Evolutionary conservation across 371 early-diverging fungal species (phyloP).

Genomic region (Haplosporangium sp.): DNA sequence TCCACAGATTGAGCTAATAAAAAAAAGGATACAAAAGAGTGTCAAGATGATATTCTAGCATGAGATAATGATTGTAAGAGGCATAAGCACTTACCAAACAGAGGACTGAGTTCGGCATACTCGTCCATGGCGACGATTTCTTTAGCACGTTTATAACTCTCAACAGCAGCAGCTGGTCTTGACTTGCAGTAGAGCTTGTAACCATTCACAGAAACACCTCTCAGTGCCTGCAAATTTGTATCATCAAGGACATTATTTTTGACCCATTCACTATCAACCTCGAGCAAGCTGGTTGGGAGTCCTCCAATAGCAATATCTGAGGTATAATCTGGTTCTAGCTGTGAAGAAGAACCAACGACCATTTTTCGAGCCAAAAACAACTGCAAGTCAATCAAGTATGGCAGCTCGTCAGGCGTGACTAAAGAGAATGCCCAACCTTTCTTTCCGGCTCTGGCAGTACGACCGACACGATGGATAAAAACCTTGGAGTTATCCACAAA

Average conservation of each 20-base stretch:
- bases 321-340: conserved; percentile 75
- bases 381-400: conserved; percentile 93
- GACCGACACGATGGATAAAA: conserved; percentile 98
- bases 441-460: conserved; percentile 97
- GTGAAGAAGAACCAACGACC: conserved; percentile 62
- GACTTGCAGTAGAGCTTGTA: conserved; percentile 89
- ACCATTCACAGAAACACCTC: conserved; percentile 82
- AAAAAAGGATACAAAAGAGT: conserved; percentile 21
- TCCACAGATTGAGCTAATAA: conserved; percentile 54
- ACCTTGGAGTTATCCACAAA: conserved; percentile 94
- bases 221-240: conserved; percentile 72
- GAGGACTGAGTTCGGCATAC: conserved; percentile 80
- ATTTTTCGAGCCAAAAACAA: conserved; percentile 88
- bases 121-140: conserved; percentile 71
- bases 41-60: background rate
- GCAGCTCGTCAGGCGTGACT: conserved; percentile 90
- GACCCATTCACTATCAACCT: conserved; percentile 81
- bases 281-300: conserved; percentile 77
- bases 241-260: conserved; percentile 67
- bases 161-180: conserved; percentile 82
- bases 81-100: conserved; percentile 64
- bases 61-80: background rate
- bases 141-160: conserved; percentile 90
- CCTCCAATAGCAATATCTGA: conserved; percentile 85
- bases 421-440: conserved; percentile 94